phyloP scores from a whole-genome alignment of 768 basidiomycete genomes.

The Auricularia auricula-judae region DNA sequence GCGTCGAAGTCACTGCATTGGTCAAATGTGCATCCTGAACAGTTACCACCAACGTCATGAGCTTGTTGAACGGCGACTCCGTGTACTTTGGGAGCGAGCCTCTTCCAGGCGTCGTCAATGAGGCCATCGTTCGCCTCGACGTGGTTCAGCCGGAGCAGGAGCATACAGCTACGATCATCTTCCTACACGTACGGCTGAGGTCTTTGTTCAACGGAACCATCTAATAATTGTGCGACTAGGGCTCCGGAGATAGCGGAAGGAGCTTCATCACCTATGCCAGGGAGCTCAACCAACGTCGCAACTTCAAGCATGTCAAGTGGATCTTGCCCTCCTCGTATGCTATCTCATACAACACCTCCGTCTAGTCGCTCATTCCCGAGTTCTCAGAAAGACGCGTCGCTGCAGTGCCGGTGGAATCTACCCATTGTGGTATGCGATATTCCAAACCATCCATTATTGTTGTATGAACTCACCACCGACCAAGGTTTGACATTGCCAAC shows the following conservation, averaged over 20 bases:
- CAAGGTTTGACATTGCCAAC: neutral
- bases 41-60: neutral
- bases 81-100: neutral
- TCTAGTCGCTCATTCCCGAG: no score
- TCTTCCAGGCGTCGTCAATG: neutral
- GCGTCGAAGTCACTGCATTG: neutral
- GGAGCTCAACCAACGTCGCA: neutral
- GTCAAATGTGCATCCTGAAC: no score
- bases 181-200: neutral
- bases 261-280: neutral
- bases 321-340: neutral
- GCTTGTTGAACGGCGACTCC: neutral
- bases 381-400: no score
- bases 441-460: neutral
- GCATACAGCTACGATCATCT: neutral
- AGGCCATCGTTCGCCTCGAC: neutral
- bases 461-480: neutral
- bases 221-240: neutral
- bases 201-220: neutral
- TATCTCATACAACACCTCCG: no score
- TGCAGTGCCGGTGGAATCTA: neutral
- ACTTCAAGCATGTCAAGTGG: neutral
- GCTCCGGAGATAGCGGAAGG: neutral
- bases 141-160: neutral
- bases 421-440: neutral